These are phyloP conservation scores for Dendrobium officinale DNA, from an alignment of 106 monocot species.

Conservation along the genomic window DNA sequence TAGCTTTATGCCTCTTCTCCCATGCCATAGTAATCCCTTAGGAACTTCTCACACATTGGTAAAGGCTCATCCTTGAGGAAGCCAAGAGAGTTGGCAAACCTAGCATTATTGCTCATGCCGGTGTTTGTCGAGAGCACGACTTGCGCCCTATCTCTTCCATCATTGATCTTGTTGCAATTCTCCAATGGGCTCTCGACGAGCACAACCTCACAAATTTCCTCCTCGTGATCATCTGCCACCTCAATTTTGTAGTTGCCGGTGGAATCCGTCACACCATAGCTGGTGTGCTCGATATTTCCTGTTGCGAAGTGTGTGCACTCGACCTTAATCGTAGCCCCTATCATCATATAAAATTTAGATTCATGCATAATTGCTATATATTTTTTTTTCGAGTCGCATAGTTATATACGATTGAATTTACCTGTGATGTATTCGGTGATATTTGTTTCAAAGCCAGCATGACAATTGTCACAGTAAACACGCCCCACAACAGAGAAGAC, in stretches of 20 bases:
- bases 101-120: neutral
- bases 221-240: neutral
- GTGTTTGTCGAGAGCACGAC: neutral
- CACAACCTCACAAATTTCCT: conserved; percentile 9
- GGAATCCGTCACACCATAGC: neutral
- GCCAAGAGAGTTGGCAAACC: conserved; percentile 7
- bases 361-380: too few species aligned
- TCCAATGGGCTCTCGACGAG: neutral
- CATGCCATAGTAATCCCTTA: neutral
- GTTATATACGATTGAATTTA: neutral
- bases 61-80: conserved; percentile 9
- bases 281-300: neutral
- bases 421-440: neutral
- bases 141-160: neutral
- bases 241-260: neutral
- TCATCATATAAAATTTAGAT: neutral
- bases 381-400: too few species aligned
- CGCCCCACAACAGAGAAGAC: neutral
- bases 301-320: neutral
- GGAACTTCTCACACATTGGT: neutral
- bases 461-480: neutral
- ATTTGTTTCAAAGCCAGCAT: neutral
- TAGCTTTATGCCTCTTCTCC: neutral
- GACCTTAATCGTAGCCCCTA: neutral
- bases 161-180: conserved; percentile 1